phyloP scores from a whole-genome alignment of 805 yeast species.

The Candida namnaoensis region DNA sequence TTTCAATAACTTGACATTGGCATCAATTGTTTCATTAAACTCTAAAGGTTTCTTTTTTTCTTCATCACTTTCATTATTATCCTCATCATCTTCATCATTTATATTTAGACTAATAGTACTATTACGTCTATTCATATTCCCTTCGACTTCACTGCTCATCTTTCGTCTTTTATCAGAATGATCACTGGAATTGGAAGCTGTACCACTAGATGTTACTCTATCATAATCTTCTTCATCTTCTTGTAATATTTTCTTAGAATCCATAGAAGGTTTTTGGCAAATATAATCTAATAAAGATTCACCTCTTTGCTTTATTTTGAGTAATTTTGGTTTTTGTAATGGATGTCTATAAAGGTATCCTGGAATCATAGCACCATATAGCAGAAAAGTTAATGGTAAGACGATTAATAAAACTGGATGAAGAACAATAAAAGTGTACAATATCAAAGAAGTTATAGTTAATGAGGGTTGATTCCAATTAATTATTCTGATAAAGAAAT shows the following conservation, averaged over 20 bases:
- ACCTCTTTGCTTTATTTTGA: constrained; percentile 40
- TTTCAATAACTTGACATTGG: constrained; percentile 12
- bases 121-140: constrained; percentile 12
- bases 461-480: constrained; percentile 73
- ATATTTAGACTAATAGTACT: constrained; percentile 5
- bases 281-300: constrained; percentile 39
- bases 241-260: constrained; percentile 10
- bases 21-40: constrained; percentile 12
- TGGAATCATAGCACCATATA: constrained; percentile 57
- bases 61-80: constrained; percentile 1
- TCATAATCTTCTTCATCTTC: constrained; percentile 25
- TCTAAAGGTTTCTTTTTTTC: constrained; percentile 13
- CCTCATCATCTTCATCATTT: not conserved
- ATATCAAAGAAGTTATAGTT: constrained; percentile 50
- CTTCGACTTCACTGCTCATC: not conserved
- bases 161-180: constrained; percentile 1
- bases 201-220: constrained; percentile 10
- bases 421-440: constrained; percentile 59
- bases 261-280: constrained; percentile 11
- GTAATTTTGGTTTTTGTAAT: constrained; percentile 31
- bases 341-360: constrained; percentile 69
- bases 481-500: constrained; percentile 43
- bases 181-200: too few species aligned
- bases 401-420: constrained; percentile 63
- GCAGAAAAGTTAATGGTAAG: constrained; percentile 49